phyloP scores from a whole-genome alignment of 768 basidiomycete species.

The Mycena belliarum region DNA sequence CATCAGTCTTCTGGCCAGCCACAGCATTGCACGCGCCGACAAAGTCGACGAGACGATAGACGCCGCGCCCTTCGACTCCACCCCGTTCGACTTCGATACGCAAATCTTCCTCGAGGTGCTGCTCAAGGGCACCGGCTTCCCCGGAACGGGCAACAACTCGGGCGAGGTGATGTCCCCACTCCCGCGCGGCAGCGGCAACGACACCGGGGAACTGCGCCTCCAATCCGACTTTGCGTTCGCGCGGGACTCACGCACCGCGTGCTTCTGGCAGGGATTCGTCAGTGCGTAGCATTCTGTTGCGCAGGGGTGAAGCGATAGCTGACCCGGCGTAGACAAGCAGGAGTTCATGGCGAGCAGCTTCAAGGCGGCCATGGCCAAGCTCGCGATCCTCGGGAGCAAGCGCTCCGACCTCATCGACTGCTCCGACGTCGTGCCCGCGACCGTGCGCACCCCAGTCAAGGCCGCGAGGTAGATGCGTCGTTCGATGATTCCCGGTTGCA shows the following conservation, averaged over 20 bases:
- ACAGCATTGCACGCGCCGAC: slow-evolving; percentile 31
- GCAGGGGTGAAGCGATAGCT: no score
- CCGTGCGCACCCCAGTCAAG: neutral
- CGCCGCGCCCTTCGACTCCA: slow-evolving; percentile 39
- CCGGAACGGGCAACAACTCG: slow-evolving; percentile 21
- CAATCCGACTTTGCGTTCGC: slow-evolving; percentile 36
- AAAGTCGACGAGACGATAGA: slow-evolving; percentile 30
- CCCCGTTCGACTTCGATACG: slow-evolving; percentile 34
- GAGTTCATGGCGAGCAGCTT: neutral
- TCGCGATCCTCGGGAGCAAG: neutral
- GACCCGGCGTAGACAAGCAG: slow-evolving; percentile 2
- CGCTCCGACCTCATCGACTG: neutral
- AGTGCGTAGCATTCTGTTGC: neutral
- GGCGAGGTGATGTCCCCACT: slow-evolving; percentile 39
- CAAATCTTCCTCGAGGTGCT: slow-evolving; percentile 40
- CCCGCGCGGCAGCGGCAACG: slow-evolving; percentile 7
- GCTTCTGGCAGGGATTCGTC: slow-evolving; percentile 24
- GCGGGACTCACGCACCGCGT: slow-evolving; percentile 25
- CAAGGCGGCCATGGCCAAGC: slow-evolving; percentile 1
- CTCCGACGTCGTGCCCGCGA: neutral
- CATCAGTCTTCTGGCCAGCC: slow-evolving; percentile 28
- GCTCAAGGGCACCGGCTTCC: slow-evolving; percentile 25
- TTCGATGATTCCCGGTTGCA: no score
- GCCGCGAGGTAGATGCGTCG: neutral
- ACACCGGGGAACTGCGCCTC: slow-evolving; percentile 39